A percentile compares a stretch with the other conserved stretches of the same genome.
phyloP scores from a whole-genome alignment of 495 filamentous ascomycete genomes.

The Aspergillus coremiiformis region DNA sequence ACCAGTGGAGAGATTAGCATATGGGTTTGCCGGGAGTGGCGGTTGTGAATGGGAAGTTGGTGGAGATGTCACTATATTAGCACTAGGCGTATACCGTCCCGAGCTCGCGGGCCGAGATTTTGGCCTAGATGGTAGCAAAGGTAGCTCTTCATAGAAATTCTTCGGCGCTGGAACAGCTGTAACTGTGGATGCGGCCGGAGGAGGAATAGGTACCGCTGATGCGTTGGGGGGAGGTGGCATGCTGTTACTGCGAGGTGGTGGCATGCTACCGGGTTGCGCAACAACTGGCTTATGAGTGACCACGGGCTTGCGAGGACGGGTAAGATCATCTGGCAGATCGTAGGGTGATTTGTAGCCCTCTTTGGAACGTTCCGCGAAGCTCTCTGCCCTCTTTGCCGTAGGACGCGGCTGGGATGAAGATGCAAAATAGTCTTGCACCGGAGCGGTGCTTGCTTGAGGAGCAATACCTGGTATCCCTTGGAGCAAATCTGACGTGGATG shows the following conservation, averaged over 20 bases:
- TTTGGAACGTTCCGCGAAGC: conserved; percentile 82
- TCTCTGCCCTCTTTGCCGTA: conserved; percentile 48
- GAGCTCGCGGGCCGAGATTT: conserved; percentile 41
- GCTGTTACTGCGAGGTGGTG: conserved; percentile 54
- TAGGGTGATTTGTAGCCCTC: conserved; percentile 90
- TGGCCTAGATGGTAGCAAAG: conserved; percentile 44
- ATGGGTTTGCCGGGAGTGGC: conserved; percentile 11
- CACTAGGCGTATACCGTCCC: conserved; percentile 47
- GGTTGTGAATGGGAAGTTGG: not conserved
- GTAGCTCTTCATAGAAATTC: conserved; percentile 91
- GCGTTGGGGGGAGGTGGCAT: conserved; percentile 32
- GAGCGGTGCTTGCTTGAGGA: conserved; percentile 24
- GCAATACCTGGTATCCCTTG: conserved; percentile 22
- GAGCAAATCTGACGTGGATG: conserved; percentile 35
- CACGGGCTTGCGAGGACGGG: conserved; percentile 55
- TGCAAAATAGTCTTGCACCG: conserved; percentile 36
- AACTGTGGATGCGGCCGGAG: conserved; percentile 24
- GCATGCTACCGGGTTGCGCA: conserved; percentile 18
- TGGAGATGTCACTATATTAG: conserved; percentile 16
- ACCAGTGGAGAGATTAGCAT: conserved; percentile 22
- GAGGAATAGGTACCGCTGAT: conserved; percentile 18
- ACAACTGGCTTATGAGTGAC: conserved; percentile 28
- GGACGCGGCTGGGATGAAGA: conserved; percentile 25
- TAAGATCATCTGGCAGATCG: conserved; percentile 85
- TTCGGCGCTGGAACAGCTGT: conserved; percentile 28